Conservation (phyloP, 163 green algal species). For the Chlamydomonas reinhardtii region DNA sequence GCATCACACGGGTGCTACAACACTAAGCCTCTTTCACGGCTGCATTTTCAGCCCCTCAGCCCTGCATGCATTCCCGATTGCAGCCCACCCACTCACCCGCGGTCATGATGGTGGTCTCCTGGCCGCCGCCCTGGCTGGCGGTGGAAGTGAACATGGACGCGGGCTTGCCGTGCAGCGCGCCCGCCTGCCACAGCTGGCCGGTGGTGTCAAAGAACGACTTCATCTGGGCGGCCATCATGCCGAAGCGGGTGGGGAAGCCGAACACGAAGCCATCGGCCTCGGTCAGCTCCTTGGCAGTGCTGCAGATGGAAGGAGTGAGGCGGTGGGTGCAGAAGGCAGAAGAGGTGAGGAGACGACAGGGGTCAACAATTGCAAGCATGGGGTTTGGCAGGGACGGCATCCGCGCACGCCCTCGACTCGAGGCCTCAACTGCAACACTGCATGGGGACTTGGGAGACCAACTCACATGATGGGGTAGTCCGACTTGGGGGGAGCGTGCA, state of each 20-base stretch:
- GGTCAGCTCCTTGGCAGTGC: conserved; percentile 64
- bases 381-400: too few species aligned
- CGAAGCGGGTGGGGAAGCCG: conserved; percentile 88
- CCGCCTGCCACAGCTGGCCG: conserved; percentile 82
- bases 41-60: too few species aligned
- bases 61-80: too few species aligned
- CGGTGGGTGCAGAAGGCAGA: too few species aligned
- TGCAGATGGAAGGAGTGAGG: too few species aligned
- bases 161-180: conserved; percentile 86
- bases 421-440: too few species aligned
- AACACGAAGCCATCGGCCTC: conserved; percentile 90
- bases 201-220: conserved; percentile 91
- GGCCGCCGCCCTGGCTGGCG: conserved; percentile 53
- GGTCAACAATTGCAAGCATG: too few species aligned
- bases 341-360: too few species aligned
- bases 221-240: conserved; percentile 80
- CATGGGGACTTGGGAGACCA: too few species aligned
- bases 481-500: conserved; percentile 88
- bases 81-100: conserved; percentile 44
- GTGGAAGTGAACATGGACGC: conserved; percentile 67
- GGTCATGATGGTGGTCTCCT: conserved; percentile 78
- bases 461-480: conserved; percentile 73
- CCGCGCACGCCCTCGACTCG: too few species aligned
- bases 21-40: too few species aligned
- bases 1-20: too few species aligned